Base-by-base conservation (phyloP, 2,329 filamentous ascomycete species). In the Rachicladosporium sp. region DNA sequence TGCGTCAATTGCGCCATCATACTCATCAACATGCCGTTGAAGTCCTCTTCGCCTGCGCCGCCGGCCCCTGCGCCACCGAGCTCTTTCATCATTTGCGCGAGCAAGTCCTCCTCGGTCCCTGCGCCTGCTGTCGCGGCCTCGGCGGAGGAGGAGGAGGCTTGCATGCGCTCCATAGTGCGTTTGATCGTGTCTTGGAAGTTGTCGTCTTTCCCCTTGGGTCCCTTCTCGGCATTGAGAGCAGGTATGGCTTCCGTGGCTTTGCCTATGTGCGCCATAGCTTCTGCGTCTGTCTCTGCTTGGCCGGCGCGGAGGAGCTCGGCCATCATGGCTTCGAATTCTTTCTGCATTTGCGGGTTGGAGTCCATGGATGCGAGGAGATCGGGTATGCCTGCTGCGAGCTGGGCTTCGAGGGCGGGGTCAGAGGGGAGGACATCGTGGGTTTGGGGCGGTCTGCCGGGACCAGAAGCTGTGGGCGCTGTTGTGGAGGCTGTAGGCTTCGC, bases 1-100 rank as follows among this genome's bases (percentile, higher is more conserved):
- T 93, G 94, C 3, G 91, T 96, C 46, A 98, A 72, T 62, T 98
- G 88, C 65, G 96, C 86, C 89, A 98, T 96, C 86, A 96, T 94
- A 39, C 83, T 84, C 72, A 93, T 77, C 43, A 98, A 74, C 78
- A 96, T 86, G 65, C 93, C 89, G 42, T 85, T 87, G 53, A 96
- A 83, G 51, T 93, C 87, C 52, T 91, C 87, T 41, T 95, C 86
- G 43, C 67, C 65, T 2, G 52, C 68, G 0, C 50, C 48, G 1
- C 33, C 49, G 4, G 63, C 67, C 1, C 68, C 61, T 6, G 76
- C 71, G 13, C 74, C 72, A 27, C 23, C 23, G 66, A 95, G 80
- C 46, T 91, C 83, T 61, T 91, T 91, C 54, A 98, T 72, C 69
- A 98, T 78, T 59, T 95, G 83, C n/a, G 84, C 78, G 33, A 98